Conservation (phyloP, 495 filamentous ascomycete genomes). For the Daldinia loculata region DNA sequence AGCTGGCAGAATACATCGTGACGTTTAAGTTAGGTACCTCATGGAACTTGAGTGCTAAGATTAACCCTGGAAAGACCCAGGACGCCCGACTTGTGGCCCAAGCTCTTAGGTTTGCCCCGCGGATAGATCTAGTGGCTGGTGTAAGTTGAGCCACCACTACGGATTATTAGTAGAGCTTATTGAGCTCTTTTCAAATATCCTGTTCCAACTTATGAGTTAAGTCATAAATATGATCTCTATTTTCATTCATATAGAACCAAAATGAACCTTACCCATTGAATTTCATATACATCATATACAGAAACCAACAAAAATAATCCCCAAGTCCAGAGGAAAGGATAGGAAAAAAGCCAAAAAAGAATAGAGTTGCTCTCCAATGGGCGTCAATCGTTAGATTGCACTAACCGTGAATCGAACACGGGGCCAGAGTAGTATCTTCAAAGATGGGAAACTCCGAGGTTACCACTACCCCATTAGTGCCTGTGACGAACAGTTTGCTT, state of each 20-base stretch:
- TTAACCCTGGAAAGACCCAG: not conserved
- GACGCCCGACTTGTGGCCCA: conserved; percentile 14
- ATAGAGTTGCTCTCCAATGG: conserved; percentile 37
- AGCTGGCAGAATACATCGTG: conserved; percentile 18
- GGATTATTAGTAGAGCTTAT: no score
- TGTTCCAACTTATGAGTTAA: not conserved
- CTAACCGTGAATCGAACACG: conserved; percentile 46
- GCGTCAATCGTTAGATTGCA: conserved; percentile 27
- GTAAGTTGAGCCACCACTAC: not conserved
- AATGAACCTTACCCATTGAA: no score
- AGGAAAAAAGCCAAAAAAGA: conserved; percentile 14
- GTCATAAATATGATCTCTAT: not conserved
- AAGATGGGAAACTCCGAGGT: conserved; percentile 44
- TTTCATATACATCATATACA: not conserved
- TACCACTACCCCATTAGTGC: conserved; percentile 46
- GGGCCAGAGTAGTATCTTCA: conserved; percentile 42
- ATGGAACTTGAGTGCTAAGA: conserved; percentile 8
- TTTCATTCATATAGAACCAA: not conserved
- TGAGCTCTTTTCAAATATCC: no score
- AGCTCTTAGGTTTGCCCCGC: conserved; percentile 24
- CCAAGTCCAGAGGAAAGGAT: no score
- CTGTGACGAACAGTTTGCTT: not conserved
- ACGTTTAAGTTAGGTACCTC: conserved; percentile 1
- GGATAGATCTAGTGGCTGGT: not conserved
- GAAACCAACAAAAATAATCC: not conserved